phyloP scores from a whole-genome alignment of 805 yeast species.

The Zygoascus biomembranicola region DNA sequence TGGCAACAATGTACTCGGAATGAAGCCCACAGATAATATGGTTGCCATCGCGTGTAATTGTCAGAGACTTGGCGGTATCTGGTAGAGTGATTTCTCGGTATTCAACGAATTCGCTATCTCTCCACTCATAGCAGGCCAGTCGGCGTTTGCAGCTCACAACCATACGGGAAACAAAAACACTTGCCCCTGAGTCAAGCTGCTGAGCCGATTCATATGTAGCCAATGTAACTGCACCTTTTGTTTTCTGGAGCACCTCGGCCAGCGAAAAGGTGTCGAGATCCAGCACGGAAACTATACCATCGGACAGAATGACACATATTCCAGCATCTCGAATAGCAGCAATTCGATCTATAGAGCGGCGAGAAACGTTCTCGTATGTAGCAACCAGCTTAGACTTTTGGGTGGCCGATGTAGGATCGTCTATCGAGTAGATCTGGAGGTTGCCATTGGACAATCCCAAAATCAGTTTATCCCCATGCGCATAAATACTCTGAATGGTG shows the following conservation, averaged over 20 bases:
- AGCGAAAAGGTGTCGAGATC: conserved; percentile 25
- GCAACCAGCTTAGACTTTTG: conserved; percentile 13
- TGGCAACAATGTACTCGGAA: conserved; percentile 19
- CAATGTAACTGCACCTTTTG: conserved; percentile 29
- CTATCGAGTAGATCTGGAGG: conserved; percentile 18
- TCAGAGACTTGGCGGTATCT: conserved; percentile 20
- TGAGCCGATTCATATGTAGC: conserved; percentile 14
- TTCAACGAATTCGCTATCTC: conserved; percentile 24
- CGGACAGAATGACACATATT: conserved; percentile 27
- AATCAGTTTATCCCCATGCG: conserved; percentile 20
- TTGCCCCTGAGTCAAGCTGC: background rate
- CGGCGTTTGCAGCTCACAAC: conserved; percentile 21
- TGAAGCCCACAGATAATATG: conserved; percentile 19
- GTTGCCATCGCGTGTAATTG: conserved; percentile 16
- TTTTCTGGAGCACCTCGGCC: conserved; percentile 27
- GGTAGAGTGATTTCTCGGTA: conserved; percentile 21
- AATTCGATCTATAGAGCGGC: conserved; percentile 26
- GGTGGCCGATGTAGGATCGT: conserved; percentile 16
- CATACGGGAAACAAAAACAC: conserved; percentile 22
- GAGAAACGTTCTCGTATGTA: conserved; percentile 16
- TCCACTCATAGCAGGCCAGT: conserved; percentile 22
- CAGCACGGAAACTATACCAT: conserved; percentile 26
- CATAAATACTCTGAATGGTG: conserved; percentile 10
- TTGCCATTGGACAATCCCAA: conserved; percentile 25
- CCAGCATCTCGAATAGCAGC: conserved; percentile 28